Evolutionary conservation across 345 rosid species (phyloP), one percentile per base, ranked within the genome.

Genomic region (Brassica cretica): DNA sequence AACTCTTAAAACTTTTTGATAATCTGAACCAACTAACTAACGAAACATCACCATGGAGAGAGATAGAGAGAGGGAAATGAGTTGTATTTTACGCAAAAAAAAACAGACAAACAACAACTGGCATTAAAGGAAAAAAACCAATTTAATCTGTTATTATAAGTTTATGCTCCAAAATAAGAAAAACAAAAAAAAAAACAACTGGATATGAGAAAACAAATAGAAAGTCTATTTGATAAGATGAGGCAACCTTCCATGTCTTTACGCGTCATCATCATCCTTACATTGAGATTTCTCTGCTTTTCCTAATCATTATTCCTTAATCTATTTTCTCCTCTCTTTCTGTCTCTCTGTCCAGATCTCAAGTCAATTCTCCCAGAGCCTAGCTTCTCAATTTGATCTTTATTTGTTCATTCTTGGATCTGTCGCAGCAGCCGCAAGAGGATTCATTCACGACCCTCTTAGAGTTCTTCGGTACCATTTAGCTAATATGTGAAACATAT

Each of bases 201-300:
- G 30, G 56, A 72, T 72, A 66, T 72, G 53, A n/a, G 58, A 72
- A 72, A 64, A 77, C 76, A 71, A 55, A 77, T 18, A 78, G 77
- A 72, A 37, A 51, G 27, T 68, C 51, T 68, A 74, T 79, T 79
- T 68, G 70, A 51, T 73, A 73, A 68, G 59, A 73, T 68, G 74
- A 73, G 35, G 59, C 55, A 73, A 5, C 64, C 70, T 61, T 73
- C 65, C 21, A 61, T 55, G 53, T 60, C 78, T 49, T 72, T 78
- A 78, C 76, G 77, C 77, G 81, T 78, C 62, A 78, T 72, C 77
- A n/a, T 59, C 73, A 72, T 78, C 69, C 77, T 73, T 68, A 79
- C 82, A 68, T 33, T 58, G 74, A 73, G 21, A 63, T 24, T 73
- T 79, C 37, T 79, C 82, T 62, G 64, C 65, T 73, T 79, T 30